phyloP scores from a whole-genome alignment of 1,139 yeast species.

The Pichia kudriavzevii region DNA sequence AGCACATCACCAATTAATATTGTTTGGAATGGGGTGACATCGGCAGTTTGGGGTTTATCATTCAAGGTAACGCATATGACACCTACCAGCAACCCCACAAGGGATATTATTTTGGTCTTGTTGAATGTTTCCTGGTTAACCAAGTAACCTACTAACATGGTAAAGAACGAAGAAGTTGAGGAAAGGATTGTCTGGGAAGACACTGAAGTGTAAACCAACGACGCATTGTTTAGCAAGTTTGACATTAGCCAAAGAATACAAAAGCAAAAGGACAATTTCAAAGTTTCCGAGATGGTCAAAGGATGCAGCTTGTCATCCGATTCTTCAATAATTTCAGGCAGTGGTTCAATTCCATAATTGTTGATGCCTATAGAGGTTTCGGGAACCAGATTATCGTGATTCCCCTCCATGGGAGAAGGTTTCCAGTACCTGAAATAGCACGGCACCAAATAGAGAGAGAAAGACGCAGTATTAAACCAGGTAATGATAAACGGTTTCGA shows the following conservation, averaged over 20 bases:
- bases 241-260: constrained; percentile 86
- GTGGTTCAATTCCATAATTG: background rate
- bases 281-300: constrained; percentile 39
- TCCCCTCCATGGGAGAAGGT: too few relatives aligned
- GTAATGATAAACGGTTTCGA: constrained; percentile 93
- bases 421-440: constrained; percentile 26
- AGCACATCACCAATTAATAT: constrained; percentile 68
- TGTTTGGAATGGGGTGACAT: constrained; percentile 16
- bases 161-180: constrained; percentile 88
- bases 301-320: constrained; percentile 22
- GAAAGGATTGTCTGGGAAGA: constrained; percentile 90
- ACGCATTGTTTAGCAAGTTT: constrained; percentile 80
- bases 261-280: constrained; percentile 66
- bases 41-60: constrained; percentile 24
- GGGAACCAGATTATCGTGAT: too few relatives aligned
- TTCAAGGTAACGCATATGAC: constrained; percentile 62
- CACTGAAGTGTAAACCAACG: constrained; percentile 80
- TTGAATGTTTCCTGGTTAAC: constrained; percentile 67
- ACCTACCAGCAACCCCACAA: constrained; percentile 65
- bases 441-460: constrained; percentile 69
- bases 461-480: constrained; percentile 81
- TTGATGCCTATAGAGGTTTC: background rate
- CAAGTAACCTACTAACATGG: constrained; percentile 72
- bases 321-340: background rate
- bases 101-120: constrained; percentile 41